Percentiles rank a stretch among this genome's conserved stretches.
These are phyloP conservation scores for Pulveroboletus sp. DNA, from an alignment of 768 basidiomycete genomes.

Conservation along the genomic window DNA sequence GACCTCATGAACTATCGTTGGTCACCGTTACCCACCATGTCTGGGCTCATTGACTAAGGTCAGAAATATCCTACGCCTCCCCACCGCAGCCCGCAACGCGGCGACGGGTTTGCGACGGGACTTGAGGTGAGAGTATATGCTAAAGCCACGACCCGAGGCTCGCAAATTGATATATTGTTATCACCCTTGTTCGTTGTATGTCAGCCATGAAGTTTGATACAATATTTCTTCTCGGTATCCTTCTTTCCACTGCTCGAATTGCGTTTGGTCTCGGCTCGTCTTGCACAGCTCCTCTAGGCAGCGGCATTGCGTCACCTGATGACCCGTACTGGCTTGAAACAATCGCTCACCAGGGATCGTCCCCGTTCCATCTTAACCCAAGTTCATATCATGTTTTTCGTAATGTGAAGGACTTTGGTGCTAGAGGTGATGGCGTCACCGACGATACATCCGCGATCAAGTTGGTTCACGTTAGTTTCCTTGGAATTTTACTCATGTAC, in stretches of 20 bases:
- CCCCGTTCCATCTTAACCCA: conserved; percentile 56
- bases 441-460: conserved; percentile 79
- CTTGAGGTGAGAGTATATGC: not conserved
- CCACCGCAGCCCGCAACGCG: no score
- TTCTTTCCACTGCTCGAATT: conserved; percentile 2
- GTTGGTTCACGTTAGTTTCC: conserved; percentile 27
- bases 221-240: conserved; percentile 7
- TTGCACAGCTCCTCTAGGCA: conserved; percentile 43
- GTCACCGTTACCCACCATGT: not conserved
- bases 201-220: conserved; percentile 8
- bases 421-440: conserved; percentile 59
- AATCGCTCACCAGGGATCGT: conserved; percentile 67
- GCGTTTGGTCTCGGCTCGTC: conserved; percentile 39
- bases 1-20: no score
- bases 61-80: no score
- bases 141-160: not conserved
- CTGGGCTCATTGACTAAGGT: not conserved
- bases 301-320: conserved; percentile 42
- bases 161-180: not conserved
- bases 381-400: conserved; percentile 66
- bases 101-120: not conserved
- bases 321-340: conserved; percentile 65
- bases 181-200: not conserved
- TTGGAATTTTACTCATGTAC: conserved; percentile 3
- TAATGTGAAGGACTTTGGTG: conserved; percentile 64